phyloP scores from a whole-genome alignment of 331 rosid species.

The Rhamnella rubrinervis region DNA sequence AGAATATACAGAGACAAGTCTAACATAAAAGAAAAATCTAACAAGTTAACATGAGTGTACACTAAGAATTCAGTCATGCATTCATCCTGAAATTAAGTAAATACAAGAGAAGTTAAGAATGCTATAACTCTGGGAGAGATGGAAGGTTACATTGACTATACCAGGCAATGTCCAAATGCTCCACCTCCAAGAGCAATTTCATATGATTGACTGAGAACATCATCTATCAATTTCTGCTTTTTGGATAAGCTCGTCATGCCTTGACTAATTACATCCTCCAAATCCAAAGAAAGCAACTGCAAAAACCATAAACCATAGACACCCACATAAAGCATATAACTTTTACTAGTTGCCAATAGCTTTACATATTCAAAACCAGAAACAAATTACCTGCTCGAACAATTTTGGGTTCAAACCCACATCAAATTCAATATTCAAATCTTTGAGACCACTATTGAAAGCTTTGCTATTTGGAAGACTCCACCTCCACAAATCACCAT shows the following conservation, averaged over 20 bases:
- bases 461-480: slow-evolving; percentile 74
- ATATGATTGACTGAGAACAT: slow-evolving; percentile 52
- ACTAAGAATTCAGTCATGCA: too few species aligned
- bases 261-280: slow-evolving; percentile 54
- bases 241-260: slow-evolving; percentile 59
- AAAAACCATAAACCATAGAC: slow-evolving; percentile 9
- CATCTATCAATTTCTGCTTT: slow-evolving; percentile 64
- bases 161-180: slow-evolving; percentile 73
- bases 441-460: slow-evolving; percentile 76
- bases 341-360: neutral
- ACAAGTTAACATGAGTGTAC: too few species aligned
- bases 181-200: slow-evolving; percentile 68
- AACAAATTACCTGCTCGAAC: slow-evolving; percentile 61
- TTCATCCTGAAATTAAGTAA: too few species aligned
- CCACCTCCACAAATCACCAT: slow-evolving; percentile 95
- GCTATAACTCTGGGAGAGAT: neutral
- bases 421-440: slow-evolving; percentile 60
- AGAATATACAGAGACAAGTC: neutral
- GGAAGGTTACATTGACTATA: slow-evolving; percentile 20
- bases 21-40: neutral
- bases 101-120: too few species aligned
- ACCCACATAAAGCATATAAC: neutral
- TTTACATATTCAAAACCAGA: neutral
- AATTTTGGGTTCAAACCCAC: slow-evolving; percentile 50
- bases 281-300: slow-evolving; percentile 69